These are phyloP conservation scores for Didymella segeticola DNA, from an alignment of 2,329 filamentous ascomycete species.

Conservation along the genomic window DNA sequence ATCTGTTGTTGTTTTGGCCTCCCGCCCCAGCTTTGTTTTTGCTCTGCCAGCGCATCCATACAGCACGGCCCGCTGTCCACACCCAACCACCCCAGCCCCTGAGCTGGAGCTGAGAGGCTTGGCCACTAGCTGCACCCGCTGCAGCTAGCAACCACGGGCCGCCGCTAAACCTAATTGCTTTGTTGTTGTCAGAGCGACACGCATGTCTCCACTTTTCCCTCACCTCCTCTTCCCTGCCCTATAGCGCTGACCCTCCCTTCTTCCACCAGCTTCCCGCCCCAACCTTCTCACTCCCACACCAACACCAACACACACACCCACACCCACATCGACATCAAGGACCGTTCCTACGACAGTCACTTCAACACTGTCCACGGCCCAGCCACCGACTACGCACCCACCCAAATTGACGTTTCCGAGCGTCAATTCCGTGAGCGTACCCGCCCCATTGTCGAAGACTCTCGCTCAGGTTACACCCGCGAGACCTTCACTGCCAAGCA, in stretches of 20 bases:
- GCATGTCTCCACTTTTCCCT: slow-evolving; percentile 46
- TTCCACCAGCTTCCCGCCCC: slow-evolving; percentile 62
- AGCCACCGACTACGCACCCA: slow-evolving; percentile 62
- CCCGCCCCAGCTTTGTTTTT: slow-evolving; percentile 23
- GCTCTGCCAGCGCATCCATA: slow-evolving; percentile 32
- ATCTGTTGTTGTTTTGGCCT: slow-evolving; percentile 10
- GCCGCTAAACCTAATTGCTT: slow-evolving; percentile 44
- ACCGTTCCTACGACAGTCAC: slow-evolving; percentile 55
- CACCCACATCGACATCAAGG: slow-evolving; percentile 68
- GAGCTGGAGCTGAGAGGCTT: no score
- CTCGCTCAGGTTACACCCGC: slow-evolving; percentile 37
- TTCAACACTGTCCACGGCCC: slow-evolving; percentile 56
- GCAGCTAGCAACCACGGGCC: slow-evolving; percentile 20
- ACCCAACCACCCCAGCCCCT: slow-evolving; percentile 39
- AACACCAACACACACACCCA: slow-evolving; percentile 65
- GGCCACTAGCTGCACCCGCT: no score
- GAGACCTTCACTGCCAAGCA: slow-evolving; percentile 50
- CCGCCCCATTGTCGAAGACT: slow-evolving; percentile 58
- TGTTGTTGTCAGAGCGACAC: slow-evolving; percentile 52
- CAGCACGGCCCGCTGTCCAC: slow-evolving; percentile 39
- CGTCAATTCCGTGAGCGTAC: slow-evolving; percentile 71
- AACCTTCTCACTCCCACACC: slow-evolving; percentile 52
- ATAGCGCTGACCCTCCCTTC: slow-evolving; percentile 48
- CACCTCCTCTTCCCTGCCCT: slow-evolving; percentile 47
- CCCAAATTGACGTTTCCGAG: slow-evolving; percentile 63